Base-by-base conservation (phyloP, 805 yeast genomes). In the Candida michaelii region DNA sequence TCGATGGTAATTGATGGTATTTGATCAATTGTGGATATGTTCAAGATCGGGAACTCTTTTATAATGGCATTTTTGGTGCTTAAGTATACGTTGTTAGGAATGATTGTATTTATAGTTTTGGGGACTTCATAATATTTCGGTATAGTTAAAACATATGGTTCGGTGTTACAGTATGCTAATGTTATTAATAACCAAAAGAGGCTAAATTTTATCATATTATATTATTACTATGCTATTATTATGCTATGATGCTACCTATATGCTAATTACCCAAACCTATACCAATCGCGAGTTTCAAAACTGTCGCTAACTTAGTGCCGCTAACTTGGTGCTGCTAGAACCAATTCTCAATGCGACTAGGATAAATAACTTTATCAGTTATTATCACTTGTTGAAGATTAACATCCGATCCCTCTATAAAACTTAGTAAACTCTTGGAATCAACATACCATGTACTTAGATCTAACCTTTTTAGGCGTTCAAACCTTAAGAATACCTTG, bases 111-210 rank as follows among this genome's bases (percentile, higher is more conserved):
- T 11, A 4, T 33, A 10, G 17, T 5, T 14, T 54, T 39, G 3
- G 69, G 66, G 10, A 67, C 56, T 31, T 64, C 55, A 49, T 58
- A 70, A 49, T 67, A 62, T 25, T 63, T 55, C 0, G 74, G 74
- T 0, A 69, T 48, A 27, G 44, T 40, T 23, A 67, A 34, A 13
- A 64, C 39, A 19, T 55, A 50, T 1, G 71, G 58, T 45, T 70
- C 76, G 1, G 76, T 70, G 39, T 70, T 70, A 23, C 39, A 27
- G 4, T 13, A 13, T 7, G 19, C 37, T 3, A 34, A 21, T 3
- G 37, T 24, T 2, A 34, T 30, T 3, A 27, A 13, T 4, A 14
- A 27, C 17, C 7, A 13, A 6, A 27, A 11, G 5, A 4, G 16
- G 4, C 12, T 3, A 15, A n/a, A 27, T 27, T 6, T 13, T 8